These are phyloP conservation scores for Erigeron canadensis DNA, from an alignment of 129 eudicot genomes.

Conservation along the genomic window DNA sequence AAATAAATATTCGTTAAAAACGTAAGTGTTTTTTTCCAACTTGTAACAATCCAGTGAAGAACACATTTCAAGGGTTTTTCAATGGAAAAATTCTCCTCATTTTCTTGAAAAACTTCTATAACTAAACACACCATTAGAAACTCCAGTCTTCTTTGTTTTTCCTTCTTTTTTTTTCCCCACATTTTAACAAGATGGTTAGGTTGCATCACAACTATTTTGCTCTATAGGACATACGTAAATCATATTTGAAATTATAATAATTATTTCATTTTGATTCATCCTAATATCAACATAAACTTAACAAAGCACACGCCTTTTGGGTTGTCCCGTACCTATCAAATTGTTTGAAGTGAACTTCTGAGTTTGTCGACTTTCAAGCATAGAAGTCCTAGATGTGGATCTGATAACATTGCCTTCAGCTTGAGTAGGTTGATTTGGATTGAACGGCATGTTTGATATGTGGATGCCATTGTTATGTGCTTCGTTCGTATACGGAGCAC, in stretches of 20 bases:
- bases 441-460: constrained; percentile 2
- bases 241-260: not conserved
- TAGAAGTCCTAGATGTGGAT: constrained; percentile 16
- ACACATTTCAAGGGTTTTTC: too few relatives aligned
- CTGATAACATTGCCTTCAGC: constrained; percentile 5
- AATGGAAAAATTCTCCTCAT: too few relatives aligned
- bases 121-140: too few relatives aligned
- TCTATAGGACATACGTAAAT: not conserved
- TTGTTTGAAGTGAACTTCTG: constrained; percentile 25
- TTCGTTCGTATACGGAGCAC: not conserved
- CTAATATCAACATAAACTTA: not conserved
- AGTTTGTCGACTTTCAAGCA: constrained; percentile 29
- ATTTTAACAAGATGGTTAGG: not conserved
- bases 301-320: constrained; percentile 24
- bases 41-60: too few relatives aligned
- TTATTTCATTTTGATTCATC: not conserved
- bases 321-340: constrained; percentile 12
- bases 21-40: too few relatives aligned
- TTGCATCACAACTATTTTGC: constrained; percentile 1
- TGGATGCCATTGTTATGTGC: constrained; percentile 8
- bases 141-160: not conserved
- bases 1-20: too few relatives aligned
- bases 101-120: too few relatives aligned
- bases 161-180: not conserved
- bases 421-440: constrained; percentile 13